Evolutionary conservation across 2,329 filamentous ascomycete genomes (phyloP).

Genomic region (Penicillium sp.): DNA sequence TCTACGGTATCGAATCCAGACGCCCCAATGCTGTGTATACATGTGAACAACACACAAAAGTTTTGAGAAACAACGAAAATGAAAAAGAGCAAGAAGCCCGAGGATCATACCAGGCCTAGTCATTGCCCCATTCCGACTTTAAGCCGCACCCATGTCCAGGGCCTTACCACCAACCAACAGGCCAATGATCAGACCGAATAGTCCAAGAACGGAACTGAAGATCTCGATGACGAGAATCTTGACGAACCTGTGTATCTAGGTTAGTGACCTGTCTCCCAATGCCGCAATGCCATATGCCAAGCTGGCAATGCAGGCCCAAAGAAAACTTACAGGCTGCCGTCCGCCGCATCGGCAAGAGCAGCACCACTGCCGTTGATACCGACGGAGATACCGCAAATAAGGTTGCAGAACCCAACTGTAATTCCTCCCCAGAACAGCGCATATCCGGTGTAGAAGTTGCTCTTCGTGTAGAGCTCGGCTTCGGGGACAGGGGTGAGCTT

Average conservation of each 20-base stretch:
- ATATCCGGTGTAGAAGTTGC: constrained; percentile 89
- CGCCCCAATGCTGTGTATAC: constrained; percentile 39
- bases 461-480: constrained; percentile 63
- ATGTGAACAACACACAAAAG: constrained; percentile 17
- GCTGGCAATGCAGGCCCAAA: neutral
- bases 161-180: constrained; percentile 83
- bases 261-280: constrained; percentile 1
- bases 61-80: constrained; percentile 16
- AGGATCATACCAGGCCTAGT: constrained; percentile 16
- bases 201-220: constrained; percentile 93
- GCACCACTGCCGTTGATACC: constrained; percentile 98
- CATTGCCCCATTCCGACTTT: constrained; percentile 4
- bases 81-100: constrained; percentile 21
- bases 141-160: constrained; percentile 55
- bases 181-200: constrained; percentile 94
- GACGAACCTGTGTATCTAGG: constrained; percentile 64
- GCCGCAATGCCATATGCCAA: neutral
- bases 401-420: constrained; percentile 90
- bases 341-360: constrained; percentile 90
- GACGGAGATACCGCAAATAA: constrained; percentile 92
- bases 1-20: constrained; percentile 34
- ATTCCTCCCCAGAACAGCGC: constrained; percentile 94
- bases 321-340: constrained; percentile 70
- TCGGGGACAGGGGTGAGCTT: constrained; percentile 66
- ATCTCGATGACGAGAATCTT: constrained; percentile 99